Conservation (phyloP, 2,329 filamentous ascomycete species). For the Aspergillus fumigatiaffinis region DNA sequence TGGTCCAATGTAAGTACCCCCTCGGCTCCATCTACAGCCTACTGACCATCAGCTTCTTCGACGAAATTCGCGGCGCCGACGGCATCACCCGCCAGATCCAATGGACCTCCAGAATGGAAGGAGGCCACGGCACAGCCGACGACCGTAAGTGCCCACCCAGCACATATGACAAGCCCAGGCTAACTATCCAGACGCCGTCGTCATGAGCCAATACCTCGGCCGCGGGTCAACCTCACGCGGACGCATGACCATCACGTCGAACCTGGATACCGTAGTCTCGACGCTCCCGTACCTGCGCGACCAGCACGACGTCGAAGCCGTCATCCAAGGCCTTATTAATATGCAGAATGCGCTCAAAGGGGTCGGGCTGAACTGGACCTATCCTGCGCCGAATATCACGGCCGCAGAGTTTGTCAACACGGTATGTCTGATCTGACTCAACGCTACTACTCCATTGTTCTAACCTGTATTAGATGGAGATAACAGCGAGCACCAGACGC, state of each 20-base stretch:
- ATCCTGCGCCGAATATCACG: constrained; percentile 4
- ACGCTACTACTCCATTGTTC: too few relatives aligned
- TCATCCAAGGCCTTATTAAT: constrained; percentile 7
- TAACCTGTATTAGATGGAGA: constrained; percentile 3
- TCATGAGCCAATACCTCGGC: constrained; percentile 8
- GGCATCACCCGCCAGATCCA: constrained; percentile 7
- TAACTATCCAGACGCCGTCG: constrained; percentile 1
- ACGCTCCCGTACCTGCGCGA: constrained; percentile 6
- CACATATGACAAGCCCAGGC: background rate
- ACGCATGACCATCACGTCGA: constrained; percentile 4
- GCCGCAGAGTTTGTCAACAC: constrained; percentile 7
- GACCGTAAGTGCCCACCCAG: constrained; percentile 13
- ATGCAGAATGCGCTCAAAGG: constrained; percentile 1
- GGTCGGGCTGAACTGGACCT: constrained; percentile 5
- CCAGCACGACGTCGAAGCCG: constrained; percentile 3
- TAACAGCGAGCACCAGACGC: background rate
- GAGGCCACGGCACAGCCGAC: constrained; percentile 5
- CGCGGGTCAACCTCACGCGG: constrained; percentile 6
- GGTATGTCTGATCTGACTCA: background rate
- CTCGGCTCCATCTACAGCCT: background rate
- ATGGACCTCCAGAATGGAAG: constrained; percentile 13
- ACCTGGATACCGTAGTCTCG: constrained; percentile 6
- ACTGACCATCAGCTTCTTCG: constrained; percentile 2
- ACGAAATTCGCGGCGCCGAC: constrained; percentile 7
- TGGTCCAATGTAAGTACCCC: constrained; percentile 8